Conservation (phyloP, 2,329 filamentous ascomycete genomes). For the Sporothrix curviconia region DNA sequence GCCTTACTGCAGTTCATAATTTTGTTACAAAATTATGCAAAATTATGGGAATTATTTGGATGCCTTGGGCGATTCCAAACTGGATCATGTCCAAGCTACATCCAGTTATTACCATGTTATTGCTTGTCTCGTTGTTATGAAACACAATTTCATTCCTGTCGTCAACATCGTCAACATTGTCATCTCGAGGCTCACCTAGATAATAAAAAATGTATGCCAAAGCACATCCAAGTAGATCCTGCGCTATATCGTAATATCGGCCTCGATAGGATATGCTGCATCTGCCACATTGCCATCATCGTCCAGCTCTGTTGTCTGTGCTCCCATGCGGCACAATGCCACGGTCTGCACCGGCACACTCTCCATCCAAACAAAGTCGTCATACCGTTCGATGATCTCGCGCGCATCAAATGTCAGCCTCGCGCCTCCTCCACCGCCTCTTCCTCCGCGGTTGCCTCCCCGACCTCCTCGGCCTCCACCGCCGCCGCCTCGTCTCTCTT, state of each 20-base stretch:
- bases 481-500: slow-evolving; percentile 25
- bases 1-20: neutral
- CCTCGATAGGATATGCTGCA: slow-evolving; percentile 48
- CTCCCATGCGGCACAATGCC: slow-evolving; percentile 82
- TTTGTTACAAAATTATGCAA: neutral
- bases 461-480: slow-evolving; percentile 18
- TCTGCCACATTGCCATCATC: slow-evolving; percentile 44
- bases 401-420: slow-evolving; percentile 47
- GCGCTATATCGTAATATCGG: slow-evolving; percentile 40
- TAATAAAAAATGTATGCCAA: too few relatives aligned
- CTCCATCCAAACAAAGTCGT: slow-evolving; percentile 64
- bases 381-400: slow-evolving; percentile 52
- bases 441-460: slow-evolving; percentile 22
- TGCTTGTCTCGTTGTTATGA: too few relatives aligned
- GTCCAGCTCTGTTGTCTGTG: slow-evolving; percentile 49
- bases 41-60: too few relatives aligned
- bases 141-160: too few relatives aligned
- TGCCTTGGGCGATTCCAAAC: neutral
- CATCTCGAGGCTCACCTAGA: too few relatives aligned
- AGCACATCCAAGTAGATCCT: too few relatives aligned
- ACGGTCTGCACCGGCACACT: slow-evolving; percentile 61
- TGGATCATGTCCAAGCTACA: too few relatives aligned
- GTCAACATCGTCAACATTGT: too few relatives aligned
- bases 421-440: slow-evolving; percentile 19
- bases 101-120: too few relatives aligned